Evolutionary conservation across 352 stramenopile genomes (phyloP).

Genomic region (Phytophthora crassamura): DNA sequence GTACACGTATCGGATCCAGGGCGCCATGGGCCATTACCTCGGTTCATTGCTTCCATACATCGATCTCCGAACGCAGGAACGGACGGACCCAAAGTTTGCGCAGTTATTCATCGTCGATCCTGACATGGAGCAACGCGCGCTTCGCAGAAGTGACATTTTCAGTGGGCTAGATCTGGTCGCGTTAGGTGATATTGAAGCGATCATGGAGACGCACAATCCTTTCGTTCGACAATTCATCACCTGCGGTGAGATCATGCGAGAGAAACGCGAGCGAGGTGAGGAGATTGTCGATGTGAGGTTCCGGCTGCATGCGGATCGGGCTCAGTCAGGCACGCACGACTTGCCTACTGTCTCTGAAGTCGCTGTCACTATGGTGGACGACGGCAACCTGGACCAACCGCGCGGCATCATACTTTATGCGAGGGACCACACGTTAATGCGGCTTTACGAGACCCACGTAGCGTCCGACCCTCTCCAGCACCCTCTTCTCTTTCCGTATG

Average conservation of each 20-base stretch:
- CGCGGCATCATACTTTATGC: constrained; percentile 1
- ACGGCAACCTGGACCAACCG: not conserved
- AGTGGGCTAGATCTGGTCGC: not conserved
- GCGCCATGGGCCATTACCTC: not conserved
- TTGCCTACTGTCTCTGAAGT: too few relatives aligned
- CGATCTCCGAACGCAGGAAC: not conserved
- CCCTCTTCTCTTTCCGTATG: constrained; percentile 10
- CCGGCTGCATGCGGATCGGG: too few relatives aligned
- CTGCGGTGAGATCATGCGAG: too few relatives aligned
- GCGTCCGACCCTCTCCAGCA: constrained; percentile 11
- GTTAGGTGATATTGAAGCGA: not conserved
- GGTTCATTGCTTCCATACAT: not conserved
- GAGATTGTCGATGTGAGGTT: too few relatives aligned
- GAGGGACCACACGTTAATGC: not conserved
- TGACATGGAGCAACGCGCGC: not conserved
- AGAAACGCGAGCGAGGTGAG: too few relatives aligned
- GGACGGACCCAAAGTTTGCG: not conserved
- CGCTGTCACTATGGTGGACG: constrained; percentile 2
- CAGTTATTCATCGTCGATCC: too few relatives aligned
- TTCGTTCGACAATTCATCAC: constrained; percentile 9
- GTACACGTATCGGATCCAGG: constrained; percentile 9
- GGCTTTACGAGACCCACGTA: constrained; percentile 3
- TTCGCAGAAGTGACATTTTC: not conserved
- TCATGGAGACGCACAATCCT: constrained; percentile 9
- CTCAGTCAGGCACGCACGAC: too few relatives aligned